Evolutionary conservation across 306 rosid genomes (phyloP).

Genomic region (Prunus mume): DNA sequence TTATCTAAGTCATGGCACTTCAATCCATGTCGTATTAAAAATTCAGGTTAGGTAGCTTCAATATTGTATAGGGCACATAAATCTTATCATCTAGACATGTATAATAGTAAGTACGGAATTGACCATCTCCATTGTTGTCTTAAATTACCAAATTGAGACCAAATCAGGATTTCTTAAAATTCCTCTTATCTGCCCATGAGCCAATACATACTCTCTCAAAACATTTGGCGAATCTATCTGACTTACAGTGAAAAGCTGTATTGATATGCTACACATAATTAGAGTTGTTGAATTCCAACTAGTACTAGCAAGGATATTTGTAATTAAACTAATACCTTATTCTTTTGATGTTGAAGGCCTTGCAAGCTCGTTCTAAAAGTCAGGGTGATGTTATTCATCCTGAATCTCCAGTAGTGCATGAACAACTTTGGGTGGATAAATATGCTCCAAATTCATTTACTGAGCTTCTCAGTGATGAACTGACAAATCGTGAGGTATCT

Average conservation of each 20-base stretch:
- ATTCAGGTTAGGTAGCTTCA: not conserved
- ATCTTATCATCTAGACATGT: not conserved
- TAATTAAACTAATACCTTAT: constrained; percentile 7
- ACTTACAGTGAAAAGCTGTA: not conserved
- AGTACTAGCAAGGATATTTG: constrained; percentile 6
- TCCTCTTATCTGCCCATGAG: constrained; percentile 1
- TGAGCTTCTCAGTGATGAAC: constrained; percentile 97
- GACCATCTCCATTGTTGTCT: not conserved
- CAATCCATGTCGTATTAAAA: not conserved
- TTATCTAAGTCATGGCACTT: not conserved
- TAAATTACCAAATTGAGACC: not conserved
- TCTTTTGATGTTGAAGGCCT: constrained; percentile 44
- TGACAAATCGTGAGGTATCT: constrained; percentile 90
- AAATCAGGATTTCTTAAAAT: not conserved
- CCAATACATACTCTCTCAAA: not conserved
- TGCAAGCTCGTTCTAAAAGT: constrained; percentile 59
- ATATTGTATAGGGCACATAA: not conserved
- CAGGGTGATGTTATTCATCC: constrained; percentile 49
- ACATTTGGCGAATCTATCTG: not conserved
- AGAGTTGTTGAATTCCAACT: not conserved
- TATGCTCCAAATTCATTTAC: constrained; percentile 84
- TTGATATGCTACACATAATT: not conserved
- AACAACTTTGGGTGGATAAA: constrained; percentile 94
- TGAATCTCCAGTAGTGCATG: constrained; percentile 49
- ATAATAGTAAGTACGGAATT: no score